Conservation (phyloP, 192 early-diverging fungal species). For the Paraglomus brasilianum region DNA sequence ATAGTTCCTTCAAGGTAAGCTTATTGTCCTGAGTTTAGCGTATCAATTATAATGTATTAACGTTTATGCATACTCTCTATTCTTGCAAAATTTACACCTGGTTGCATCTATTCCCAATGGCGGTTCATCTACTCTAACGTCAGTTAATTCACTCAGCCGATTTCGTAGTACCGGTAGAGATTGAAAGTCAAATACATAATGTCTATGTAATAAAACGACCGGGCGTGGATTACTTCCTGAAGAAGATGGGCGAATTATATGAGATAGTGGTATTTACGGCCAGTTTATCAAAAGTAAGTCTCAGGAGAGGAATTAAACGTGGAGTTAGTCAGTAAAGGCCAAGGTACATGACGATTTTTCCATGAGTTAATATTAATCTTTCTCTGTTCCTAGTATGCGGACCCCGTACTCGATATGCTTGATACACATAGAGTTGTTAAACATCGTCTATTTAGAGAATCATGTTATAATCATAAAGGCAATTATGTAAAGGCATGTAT, state of each 20-base stretch:
- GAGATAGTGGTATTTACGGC: slow-evolving; percentile 97
- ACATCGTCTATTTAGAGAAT: slow-evolving; percentile 94
- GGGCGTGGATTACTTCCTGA: slow-evolving; percentile 92
- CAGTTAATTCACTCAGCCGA: slow-evolving; percentile 70
- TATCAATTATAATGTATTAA: not conserved
- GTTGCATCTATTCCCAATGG: not conserved
- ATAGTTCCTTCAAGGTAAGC: slow-evolving; percentile 87
- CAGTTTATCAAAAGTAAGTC: slow-evolving; percentile 77
- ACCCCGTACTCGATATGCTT: slow-evolving; percentile 94
- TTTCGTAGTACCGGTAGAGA: slow-evolving; percentile 90
- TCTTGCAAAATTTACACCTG: not conserved
- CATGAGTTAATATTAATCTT: not conserved
- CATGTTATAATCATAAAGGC: slow-evolving; percentile 91
- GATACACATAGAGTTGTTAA: slow-evolving; percentile 82
- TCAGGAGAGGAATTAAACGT: no score
- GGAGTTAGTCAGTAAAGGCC: not conserved
- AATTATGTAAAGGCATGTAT: slow-evolving; percentile 87
- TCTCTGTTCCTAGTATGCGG: slow-evolving; percentile 75
- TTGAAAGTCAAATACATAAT: slow-evolving; percentile 86
- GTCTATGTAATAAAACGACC: slow-evolving; percentile 97
- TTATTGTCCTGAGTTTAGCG: not conserved
- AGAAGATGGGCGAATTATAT: slow-evolving; percentile 80
- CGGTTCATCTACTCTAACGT: not conserved
- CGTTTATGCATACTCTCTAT: not conserved
- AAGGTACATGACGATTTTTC: not conserved